Percentiles rank a stretch among this genome's conserved stretches.
Evolutionary conservation across 495 filamentous ascomycete genomes (phyloP).

Genomic region (Penicillium bovifimosum): DNA sequence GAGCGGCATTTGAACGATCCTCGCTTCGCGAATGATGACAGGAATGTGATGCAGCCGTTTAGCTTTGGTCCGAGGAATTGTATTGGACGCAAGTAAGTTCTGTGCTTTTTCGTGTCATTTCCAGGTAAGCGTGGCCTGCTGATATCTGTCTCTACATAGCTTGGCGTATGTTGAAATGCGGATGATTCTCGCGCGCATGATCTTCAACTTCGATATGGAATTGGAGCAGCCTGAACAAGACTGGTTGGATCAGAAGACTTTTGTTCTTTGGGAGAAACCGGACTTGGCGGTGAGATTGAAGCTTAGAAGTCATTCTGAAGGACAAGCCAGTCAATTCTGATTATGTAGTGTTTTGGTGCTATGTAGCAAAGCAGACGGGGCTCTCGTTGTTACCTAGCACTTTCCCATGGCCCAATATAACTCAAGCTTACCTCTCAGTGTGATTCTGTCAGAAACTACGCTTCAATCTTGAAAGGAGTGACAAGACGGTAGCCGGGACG

Average conservation of each 20-base stretch:
- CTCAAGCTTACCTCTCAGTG: too few species aligned
- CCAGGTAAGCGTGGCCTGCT: background rate
- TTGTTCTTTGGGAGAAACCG: conserved; percentile 37
- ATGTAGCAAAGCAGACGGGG: too few species aligned
- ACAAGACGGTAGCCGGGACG: too few species aligned
- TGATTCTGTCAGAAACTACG: too few species aligned
- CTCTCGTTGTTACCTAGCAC: too few species aligned
- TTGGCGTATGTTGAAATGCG: conserved; percentile 44
- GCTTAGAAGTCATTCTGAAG: background rate
- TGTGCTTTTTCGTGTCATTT: background rate
- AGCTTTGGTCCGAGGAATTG: conserved; percentile 55
- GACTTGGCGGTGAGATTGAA: conserved; percentile 31
- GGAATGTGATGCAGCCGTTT: conserved; percentile 48
- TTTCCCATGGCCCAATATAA: too few species aligned
- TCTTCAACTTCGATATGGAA: conserved; percentile 42
- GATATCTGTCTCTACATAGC: conserved; percentile 12
- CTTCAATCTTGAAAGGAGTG: too few species aligned
- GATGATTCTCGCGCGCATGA: conserved; percentile 32
- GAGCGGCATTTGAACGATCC: conserved; percentile 44
- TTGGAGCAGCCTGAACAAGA: conserved; percentile 14
- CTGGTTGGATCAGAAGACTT: conserved; percentile 35
- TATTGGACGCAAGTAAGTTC: conserved; percentile 50
- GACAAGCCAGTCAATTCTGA: background rate
- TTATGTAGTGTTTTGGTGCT: background rate
- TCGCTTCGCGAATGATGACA: conserved; percentile 36